These are phyloP conservation scores for Anthracocystis panici-leucophaei DNA, from an alignment of 1,284 basidiomycete genomes.

Conservation along the genomic window DNA sequence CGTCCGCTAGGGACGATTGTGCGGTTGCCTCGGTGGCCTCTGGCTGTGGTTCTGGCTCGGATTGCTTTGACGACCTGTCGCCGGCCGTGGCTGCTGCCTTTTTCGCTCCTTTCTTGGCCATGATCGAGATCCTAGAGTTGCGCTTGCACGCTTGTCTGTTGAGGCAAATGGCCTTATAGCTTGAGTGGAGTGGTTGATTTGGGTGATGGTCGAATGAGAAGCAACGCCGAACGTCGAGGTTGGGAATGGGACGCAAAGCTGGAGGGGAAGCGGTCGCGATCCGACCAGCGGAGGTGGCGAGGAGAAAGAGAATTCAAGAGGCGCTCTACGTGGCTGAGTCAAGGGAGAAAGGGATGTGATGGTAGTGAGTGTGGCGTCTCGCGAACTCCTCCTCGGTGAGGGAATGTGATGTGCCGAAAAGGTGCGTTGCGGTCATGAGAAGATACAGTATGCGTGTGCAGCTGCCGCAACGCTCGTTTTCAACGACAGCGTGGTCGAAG, in stretches of 20 bases:
- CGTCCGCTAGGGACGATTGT: conserved; percentile 29
- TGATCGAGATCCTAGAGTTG: not conserved
- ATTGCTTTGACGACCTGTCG: conserved; percentile 11
- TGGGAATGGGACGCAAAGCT: not conserved
- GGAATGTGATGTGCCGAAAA: conserved; percentile 3
- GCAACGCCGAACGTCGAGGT: conserved; percentile 11
- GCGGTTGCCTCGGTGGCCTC: conserved; percentile 5
- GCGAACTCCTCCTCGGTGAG: not conserved
- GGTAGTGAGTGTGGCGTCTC: not conserved
- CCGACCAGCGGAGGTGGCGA: conserved; percentile 21
- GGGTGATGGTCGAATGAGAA: not conserved
- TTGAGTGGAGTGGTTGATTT: not conserved
- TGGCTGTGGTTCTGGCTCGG: not conserved
- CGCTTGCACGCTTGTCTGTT: too few relatives aligned
- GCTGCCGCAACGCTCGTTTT: not conserved
- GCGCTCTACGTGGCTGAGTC: conserved; percentile 6
- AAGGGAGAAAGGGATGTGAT: not conserved
- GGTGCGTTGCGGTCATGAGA: not conserved
- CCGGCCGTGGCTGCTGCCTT: conserved; percentile 9
- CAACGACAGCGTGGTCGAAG: conserved; percentile 2
- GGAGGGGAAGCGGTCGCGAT: conserved; percentile 4
- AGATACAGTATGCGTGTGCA: not conserved
- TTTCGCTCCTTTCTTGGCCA: conserved; percentile 25
- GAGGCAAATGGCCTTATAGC: too few relatives aligned
- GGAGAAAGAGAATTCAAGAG: not conserved